phyloP scores from a whole-genome alignment of 2,329 filamentous ascomycete species.

The Fusarium sp. region DNA sequence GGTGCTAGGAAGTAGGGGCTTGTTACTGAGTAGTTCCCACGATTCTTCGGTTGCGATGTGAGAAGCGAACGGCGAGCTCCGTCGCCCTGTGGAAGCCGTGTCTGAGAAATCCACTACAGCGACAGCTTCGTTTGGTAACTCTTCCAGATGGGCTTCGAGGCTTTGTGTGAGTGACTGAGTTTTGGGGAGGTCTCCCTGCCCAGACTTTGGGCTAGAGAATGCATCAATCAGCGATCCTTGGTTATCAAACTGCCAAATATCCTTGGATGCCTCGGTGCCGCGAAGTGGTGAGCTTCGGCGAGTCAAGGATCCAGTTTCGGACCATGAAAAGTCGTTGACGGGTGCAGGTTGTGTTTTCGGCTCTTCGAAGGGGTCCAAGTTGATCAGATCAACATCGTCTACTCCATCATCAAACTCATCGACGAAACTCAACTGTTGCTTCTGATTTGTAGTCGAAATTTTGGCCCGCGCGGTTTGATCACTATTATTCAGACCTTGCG shows the following conservation, averaged over 20 bases:
- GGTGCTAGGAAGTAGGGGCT: conserved; percentile 9
- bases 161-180: conserved; percentile 44
- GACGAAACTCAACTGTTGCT: neutral
- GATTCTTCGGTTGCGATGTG: conserved; percentile 1
- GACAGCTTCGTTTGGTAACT: neutral
- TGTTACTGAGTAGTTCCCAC: conserved; percentile 32
- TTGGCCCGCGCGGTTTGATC: neutral
- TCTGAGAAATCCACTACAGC: conserved; percentile 48
- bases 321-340: conserved; percentile 42
- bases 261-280: conserved; percentile 15
- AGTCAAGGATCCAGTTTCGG: conserved; percentile 43
- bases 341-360: neutral
- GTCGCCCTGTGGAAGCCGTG: conserved; percentile 48
- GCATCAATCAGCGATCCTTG: conserved; percentile 28
- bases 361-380: conserved; percentile 12
- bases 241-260: conserved; percentile 42
- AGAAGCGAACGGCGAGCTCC: conserved; percentile 47
- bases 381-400: conserved; percentile 40
- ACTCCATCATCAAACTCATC: conserved; percentile 40
- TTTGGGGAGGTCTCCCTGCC: conserved; percentile 44
- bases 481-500: neutral
- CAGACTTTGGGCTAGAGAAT: conserved; percentile 45
- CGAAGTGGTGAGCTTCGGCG: conserved; percentile 47
- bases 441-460: neutral
- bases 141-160: neutral